A percentile compares a stretch with the other conserved stretches of the same genome.
phyloP scores from a whole-genome alignment of 306 rosid species.

The Cucurbita maxima region DNA sequence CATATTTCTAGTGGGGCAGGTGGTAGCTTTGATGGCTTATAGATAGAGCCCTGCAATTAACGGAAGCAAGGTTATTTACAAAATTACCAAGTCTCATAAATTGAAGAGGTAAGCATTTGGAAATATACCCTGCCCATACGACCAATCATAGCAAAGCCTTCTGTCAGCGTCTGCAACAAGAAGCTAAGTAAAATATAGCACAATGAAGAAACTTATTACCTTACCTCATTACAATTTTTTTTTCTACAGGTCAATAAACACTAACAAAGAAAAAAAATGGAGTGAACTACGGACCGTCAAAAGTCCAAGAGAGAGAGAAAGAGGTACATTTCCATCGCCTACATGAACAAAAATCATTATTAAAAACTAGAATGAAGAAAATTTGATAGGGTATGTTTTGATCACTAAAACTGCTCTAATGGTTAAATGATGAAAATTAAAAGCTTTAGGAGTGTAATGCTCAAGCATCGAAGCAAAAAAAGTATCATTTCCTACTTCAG shows the following conservation, averaged over 20 bases:
- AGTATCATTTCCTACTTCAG: neutral
- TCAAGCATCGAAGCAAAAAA: neutral
- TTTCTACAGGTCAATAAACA: slow-evolving; percentile 1
- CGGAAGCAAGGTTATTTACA: neutral
- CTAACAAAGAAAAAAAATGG: neutral
- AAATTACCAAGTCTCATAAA: neutral
- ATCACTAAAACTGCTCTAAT: neutral
- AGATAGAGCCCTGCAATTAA: slow-evolving; percentile 47
- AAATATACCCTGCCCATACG: slow-evolving; percentile 50
- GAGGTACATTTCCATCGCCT: slow-evolving; percentile 85
- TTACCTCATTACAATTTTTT: neutral
- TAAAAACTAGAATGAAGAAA: neutral
- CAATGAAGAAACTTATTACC: neutral
- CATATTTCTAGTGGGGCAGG: slow-evolving; percentile 75
- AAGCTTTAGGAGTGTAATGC: neutral
- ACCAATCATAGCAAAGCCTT: slow-evolving; percentile 59
- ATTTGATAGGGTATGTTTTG: neutral
- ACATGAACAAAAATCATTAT: slow-evolving; percentile 3
- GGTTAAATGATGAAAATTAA: neutral
- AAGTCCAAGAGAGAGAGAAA: slow-evolving; percentile 68
- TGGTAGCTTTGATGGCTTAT: slow-evolving; percentile 69
- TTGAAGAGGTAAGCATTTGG: neutral
- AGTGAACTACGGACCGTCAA: slow-evolving; percentile 53
- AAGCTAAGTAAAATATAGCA: slow-evolving; percentile 3
- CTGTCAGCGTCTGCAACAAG: slow-evolving; percentile 68